These are phyloP conservation scores for Physcomitrellopsis africana DNA, from an alignment of 225 moss, liverwort and hornwort genomes.

Conservation along the genomic window DNA sequence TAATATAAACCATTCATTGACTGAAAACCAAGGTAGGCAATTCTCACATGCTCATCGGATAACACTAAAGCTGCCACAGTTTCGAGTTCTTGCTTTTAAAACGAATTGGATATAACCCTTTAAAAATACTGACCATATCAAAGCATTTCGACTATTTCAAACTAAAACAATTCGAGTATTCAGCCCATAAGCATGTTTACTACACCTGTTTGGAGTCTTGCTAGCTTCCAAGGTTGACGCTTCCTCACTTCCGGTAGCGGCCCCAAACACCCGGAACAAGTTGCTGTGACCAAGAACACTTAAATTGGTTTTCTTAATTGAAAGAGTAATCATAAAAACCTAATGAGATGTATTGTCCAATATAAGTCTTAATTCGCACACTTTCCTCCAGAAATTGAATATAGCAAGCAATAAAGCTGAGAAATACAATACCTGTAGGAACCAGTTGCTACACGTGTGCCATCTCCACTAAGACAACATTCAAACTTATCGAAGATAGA, in stretches of 20 bases:
- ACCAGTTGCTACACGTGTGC: constrained; percentile 95
- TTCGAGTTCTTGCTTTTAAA: too few species aligned
- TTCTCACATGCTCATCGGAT: too few species aligned
- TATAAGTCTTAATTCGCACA: neutral
- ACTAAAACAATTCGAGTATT: too few species aligned
- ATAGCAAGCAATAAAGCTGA: neutral
- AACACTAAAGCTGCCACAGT: too few species aligned
- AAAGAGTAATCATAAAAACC: constrained; percentile 11
- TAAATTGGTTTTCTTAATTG: neutral
- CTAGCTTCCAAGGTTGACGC: constrained; percentile 92
- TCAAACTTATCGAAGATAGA: constrained; percentile 99
- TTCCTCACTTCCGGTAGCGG: constrained; percentile 89
- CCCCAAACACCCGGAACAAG: constrained; percentile 98
- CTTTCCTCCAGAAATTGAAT: neutral
- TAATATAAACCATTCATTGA: too few species aligned
- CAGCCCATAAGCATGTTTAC: too few species aligned
- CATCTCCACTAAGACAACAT: constrained; percentile 99
- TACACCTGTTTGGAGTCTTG: constrained; percentile 95
- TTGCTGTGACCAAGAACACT: constrained; percentile 62
- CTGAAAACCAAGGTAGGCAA: too few species aligned
- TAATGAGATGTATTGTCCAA: neutral
- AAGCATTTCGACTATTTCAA: too few species aligned
- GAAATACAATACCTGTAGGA: constrained; percentile 78
- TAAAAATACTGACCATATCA: too few species aligned
- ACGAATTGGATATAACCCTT: too few species aligned